Evolutionary conservation across 495 filamentous ascomycete species (phyloP), one percentile per base, ranked within the genome.

Genomic region (Tuber magnatum): DNA sequence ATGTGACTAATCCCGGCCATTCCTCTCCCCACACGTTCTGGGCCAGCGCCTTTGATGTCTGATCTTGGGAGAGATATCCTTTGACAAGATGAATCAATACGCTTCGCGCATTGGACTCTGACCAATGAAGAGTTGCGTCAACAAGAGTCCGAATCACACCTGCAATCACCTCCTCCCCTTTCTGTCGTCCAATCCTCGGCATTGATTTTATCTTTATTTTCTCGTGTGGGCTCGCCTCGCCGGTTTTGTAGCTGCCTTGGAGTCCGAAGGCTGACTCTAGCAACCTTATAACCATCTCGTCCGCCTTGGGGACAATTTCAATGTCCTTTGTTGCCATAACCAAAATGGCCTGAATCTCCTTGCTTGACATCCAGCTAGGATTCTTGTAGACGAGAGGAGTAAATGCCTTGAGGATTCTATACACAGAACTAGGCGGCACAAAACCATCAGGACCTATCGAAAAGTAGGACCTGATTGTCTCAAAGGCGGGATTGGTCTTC

Each of bases 261-360:
- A 82, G 51, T 16, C 80, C 80, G n/a, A 81, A 82, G 3, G 74
- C 71, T n/a, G 72, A 71, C 40, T 81, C 80, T 22, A 82, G 71
- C 9, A 80, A 80, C 32, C 68, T 61, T 12, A 70, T 41, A 20
- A 74, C 68, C 1, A 82, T 71, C 16, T 70, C 42, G 24, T 74
- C 72, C 18, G 76, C 68, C 18, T 73, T 56, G 7, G 71, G 73
- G 20, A 68, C 72, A 5, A 32, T 51, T 40, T 81, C 80, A 22
- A 81, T 72, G 32, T 75, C 72, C 9, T 68, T 39, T 4, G 69
- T 28, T 8, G 79, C 79, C 35, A 72, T 61, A 8, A 75, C 41
- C 2, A 79, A 69, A 41, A 75, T 72, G 9, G 42, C 56, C 44
- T 78, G 72, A 20, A 79, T 79, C n/a, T 79, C 77, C 20, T 70